Conservation (phyloP, 257 asterid species). For the Nicotiana paniculata region DNA sequence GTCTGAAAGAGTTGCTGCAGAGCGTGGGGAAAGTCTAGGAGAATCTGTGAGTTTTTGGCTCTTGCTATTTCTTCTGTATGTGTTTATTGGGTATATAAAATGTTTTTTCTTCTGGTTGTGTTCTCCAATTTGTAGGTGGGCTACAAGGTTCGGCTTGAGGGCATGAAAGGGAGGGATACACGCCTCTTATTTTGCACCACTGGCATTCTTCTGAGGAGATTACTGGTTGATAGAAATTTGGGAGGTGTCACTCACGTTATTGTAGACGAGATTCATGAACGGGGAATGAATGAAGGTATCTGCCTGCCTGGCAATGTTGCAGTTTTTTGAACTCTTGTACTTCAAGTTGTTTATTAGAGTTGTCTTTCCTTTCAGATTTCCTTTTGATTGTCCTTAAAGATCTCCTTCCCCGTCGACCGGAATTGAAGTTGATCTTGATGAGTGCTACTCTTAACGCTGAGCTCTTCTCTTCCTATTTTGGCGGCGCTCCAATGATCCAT, state of each 20-base stretch:
- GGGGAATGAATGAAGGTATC: conserved; percentile 95
- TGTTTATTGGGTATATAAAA: conserved; percentile 8
- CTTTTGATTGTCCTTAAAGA: conserved; percentile 87
- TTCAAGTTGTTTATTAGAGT: conserved; percentile 20
- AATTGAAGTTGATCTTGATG: conserved; percentile 76
- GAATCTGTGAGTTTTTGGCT: conserved; percentile 59
- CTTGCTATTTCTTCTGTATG: conserved; percentile 14
- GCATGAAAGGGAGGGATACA: conserved; percentile 88
- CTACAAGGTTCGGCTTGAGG: conserved; percentile 92
- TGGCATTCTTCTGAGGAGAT: conserved; percentile 79
- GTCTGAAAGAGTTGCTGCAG: conserved; percentile 92
- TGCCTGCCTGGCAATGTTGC: background rate
- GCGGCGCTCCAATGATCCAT: conserved; percentile 78
- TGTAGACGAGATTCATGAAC: conserved; percentile 95
- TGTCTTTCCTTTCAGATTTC: conserved; percentile 60
- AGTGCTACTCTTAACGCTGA: conserved; percentile 93
- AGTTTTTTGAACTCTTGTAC: background rate
- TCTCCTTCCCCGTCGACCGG: conserved; percentile 86
- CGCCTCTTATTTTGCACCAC: conserved; percentile 91
- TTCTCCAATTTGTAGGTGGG: conserved; percentile 52
- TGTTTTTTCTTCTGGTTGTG: conserved; percentile 6
- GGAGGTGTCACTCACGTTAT: conserved; percentile 83
- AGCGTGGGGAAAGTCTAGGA: conserved; percentile 87
- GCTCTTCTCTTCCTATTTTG: conserved; percentile 82
- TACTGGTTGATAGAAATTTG: conserved; percentile 74